Percentiles rank a stretch among this genome's conserved stretches.
Evolutionary conservation across 495 filamentous ascomycete genomes (phyloP).

Genomic region (Bathelium albidoporum): DNA sequence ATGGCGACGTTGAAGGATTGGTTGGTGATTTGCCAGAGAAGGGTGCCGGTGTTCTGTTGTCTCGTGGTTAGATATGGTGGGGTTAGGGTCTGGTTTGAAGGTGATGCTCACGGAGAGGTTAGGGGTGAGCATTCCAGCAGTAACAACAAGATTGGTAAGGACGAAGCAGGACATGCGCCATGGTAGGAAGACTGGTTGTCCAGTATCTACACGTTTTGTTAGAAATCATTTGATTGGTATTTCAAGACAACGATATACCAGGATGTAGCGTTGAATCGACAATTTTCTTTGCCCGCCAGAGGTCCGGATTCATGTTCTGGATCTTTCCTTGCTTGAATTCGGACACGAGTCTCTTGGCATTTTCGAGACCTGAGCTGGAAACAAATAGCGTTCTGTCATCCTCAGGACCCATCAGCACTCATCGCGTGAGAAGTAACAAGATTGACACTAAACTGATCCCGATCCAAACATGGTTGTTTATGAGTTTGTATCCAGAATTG

Average conservation of each 20-base stretch:
- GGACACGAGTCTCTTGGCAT: slow-evolving; percentile 67
- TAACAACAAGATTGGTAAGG: slow-evolving; percentile 86
- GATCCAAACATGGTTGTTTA: too few relatives aligned
- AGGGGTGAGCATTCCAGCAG: slow-evolving; percentile 95
- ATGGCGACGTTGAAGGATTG: slow-evolving; percentile 97
- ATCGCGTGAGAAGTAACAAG: not conserved
- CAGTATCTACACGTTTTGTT: slow-evolving; percentile 59
- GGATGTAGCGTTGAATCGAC: slow-evolving; percentile 94
- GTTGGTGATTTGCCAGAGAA: slow-evolving; percentile 93
- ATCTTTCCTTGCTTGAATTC: slow-evolving; percentile 74
- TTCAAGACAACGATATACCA: slow-evolving; percentile 39
- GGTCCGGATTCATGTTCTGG: slow-evolving; percentile 69
- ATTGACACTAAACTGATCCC: not conserved
- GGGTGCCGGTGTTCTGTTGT: slow-evolving; percentile 65
- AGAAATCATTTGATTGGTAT: not conserved
- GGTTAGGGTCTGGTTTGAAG: not conserved
- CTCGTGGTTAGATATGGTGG: slow-evolving; percentile 5
- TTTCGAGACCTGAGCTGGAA: slow-evolving; percentile 62
- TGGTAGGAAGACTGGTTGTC: slow-evolving; percentile 80
- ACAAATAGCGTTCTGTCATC: slow-evolving; percentile 65
- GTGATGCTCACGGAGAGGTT: slow-evolving; percentile 49
- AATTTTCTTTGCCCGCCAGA: slow-evolving; percentile 94
- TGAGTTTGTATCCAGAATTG: too few relatives aligned
- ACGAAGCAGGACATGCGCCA: slow-evolving; percentile 97
- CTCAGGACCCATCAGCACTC: not conserved